Evolutionary conservation across 495 filamentous ascomycete species (phyloP).

Genomic region (Lasiosphaeris hirsuta): DNA sequence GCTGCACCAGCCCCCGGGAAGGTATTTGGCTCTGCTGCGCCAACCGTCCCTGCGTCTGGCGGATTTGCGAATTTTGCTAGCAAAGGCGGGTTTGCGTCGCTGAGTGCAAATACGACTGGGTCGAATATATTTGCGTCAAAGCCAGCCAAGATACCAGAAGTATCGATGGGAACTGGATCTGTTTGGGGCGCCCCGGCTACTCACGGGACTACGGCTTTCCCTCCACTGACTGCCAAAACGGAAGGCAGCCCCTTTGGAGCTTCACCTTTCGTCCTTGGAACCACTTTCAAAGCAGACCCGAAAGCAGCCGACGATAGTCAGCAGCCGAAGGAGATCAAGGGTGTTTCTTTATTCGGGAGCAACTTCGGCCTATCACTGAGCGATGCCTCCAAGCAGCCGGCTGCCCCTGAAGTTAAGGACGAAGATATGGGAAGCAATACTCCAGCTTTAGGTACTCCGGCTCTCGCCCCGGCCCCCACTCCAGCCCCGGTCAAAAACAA

Average conservation of each 20-base stretch:
- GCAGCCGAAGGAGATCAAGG: slow-evolving; percentile 44
- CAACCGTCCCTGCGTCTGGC: slow-evolving; percentile 28
- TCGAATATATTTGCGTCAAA: slow-evolving; percentile 51
- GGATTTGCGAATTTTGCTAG: slow-evolving; percentile 61
- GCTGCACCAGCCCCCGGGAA: slow-evolving; percentile 16
- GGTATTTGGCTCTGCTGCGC: slow-evolving; percentile 34
- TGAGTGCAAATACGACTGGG: slow-evolving; percentile 35
- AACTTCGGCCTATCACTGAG: slow-evolving; percentile 53
- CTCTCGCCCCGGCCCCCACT: slow-evolving; percentile 23
- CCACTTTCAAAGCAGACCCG: slow-evolving; percentile 76
- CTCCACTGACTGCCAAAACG: slow-evolving; percentile 28
- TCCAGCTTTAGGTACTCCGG: neutral
- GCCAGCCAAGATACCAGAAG: slow-evolving; percentile 30
- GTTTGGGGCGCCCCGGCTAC: too few species aligned
- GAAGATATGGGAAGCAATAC: slow-evolving; percentile 52
- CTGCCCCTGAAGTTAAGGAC: slow-evolving; percentile 52
- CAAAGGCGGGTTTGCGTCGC: slow-evolving; percentile 54
- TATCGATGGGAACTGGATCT: slow-evolving; percentile 35
- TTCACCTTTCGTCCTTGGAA: slow-evolving; percentile 67
- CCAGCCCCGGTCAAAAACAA: slow-evolving; percentile 35
- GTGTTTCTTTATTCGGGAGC: slow-evolving; percentile 52
- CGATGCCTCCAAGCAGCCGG: slow-evolving; percentile 40
- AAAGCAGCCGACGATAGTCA: slow-evolving; percentile 55
- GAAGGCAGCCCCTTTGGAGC: slow-evolving; percentile 50
- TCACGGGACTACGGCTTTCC: slow-evolving; percentile 34